These are phyloP conservation scores for Straminergon stramineum DNA, from an alignment of 225 moss, liverwort and hornwort genomes.

Conservation along the genomic window DNA sequence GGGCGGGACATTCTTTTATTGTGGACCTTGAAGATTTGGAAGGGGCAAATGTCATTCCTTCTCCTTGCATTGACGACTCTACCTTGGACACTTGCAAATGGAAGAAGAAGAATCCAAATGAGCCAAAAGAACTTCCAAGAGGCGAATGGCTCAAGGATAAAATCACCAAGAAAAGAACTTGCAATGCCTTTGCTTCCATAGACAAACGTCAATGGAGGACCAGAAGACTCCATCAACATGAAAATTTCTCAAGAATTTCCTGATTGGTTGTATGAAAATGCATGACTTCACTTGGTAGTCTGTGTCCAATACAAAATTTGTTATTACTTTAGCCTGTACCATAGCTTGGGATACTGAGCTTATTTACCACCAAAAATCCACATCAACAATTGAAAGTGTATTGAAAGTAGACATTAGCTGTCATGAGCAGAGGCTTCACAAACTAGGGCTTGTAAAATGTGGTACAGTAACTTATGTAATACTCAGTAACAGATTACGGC, in stretches of 20 bases:
- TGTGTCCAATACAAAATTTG: neutral
- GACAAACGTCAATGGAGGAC: neutral
- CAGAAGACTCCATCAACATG: neutral
- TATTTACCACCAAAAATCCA: too few species aligned
- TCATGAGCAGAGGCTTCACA: too few species aligned
- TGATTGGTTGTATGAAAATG: neutral
- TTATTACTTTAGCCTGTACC: neutral
- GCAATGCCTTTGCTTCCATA: neutral
- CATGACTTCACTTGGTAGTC: neutral
- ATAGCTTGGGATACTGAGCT: neutral
- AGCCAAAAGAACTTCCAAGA: neutral
- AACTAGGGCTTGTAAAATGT: too few species aligned
- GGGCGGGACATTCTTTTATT: neutral
- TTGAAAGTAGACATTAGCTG: too few species aligned
- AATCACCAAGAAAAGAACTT: neutral
- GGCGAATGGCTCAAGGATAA: neutral
- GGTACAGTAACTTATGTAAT: too few species aligned
- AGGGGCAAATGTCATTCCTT: neutral
- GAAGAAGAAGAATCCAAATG: neutral
- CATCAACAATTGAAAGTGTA: too few species aligned
- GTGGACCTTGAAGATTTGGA: neutral
- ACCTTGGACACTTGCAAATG: neutral
- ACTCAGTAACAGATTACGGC: too few species aligned
- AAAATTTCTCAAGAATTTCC: neutral
- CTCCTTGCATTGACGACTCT: fast-evolving